phyloP scores from a whole-genome alignment of 2,329 filamentous ascomycete genomes.

The Fonsecaea multimorphosa region DNA sequence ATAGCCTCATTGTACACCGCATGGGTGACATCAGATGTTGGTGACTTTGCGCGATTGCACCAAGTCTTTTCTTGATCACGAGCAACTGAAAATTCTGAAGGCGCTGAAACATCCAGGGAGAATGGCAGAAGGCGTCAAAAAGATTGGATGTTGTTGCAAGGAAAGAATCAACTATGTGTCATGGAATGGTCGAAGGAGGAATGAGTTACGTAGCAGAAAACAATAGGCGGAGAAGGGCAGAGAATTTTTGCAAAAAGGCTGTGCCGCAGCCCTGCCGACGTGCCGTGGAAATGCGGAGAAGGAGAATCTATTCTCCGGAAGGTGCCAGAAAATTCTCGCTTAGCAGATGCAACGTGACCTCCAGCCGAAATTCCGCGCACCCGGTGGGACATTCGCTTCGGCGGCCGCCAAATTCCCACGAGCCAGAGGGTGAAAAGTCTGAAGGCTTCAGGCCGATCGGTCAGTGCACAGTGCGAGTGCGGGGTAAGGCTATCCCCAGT shows the following conservation, averaged over 20 bases:
- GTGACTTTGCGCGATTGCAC: constrained; percentile 1
- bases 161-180: constrained; percentile 27
- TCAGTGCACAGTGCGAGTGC: constrained; percentile 18
- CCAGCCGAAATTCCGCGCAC: constrained; percentile 11
- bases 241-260: constrained; percentile 22
- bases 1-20: background rate
- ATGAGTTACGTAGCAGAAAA: constrained; percentile 33
- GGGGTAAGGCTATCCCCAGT: constrained; percentile 35
- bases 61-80: constrained; percentile 24
- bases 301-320: constrained; percentile 16
- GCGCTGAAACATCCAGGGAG: constrained; percentile 8
- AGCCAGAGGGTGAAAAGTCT: constrained; percentile 14
- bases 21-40: constrained; percentile 1
- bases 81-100: constrained; percentile 21
- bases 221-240: constrained; percentile 4
- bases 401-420: constrained; percentile 18
- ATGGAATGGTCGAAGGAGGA: constrained; percentile 21
- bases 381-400: constrained; percentile 10
- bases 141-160: constrained; percentile 23
- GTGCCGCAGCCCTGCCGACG: constrained; percentile 11
- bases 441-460: background rate
- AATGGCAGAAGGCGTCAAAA: constrained; percentile 4
- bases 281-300: constrained; percentile 13
- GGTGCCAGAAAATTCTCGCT: constrained; percentile 4
- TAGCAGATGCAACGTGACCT: constrained; percentile 3